Percentiles rank a stretch among this genome's conserved stretches.
phyloP scores from a whole-genome alignment of 2,329 filamentous ascomycete genomes.

The Ciborinia camelliae region DNA sequence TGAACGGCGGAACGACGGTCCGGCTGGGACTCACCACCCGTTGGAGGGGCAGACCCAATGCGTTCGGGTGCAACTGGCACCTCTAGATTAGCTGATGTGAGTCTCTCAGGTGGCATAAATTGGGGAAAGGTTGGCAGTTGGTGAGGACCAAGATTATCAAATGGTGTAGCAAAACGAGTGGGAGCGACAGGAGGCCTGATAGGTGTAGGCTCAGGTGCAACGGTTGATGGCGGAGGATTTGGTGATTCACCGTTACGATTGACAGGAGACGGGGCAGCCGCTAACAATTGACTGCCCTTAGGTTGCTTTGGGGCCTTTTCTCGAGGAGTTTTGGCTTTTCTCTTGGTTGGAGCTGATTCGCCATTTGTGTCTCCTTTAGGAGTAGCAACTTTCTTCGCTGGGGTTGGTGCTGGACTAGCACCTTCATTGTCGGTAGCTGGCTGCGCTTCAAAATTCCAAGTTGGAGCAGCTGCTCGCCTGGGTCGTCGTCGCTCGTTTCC shows the following conservation, averaged over 20 bases:
- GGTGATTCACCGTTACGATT: constrained; percentile 28
- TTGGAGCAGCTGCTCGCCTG: constrained; percentile 63
- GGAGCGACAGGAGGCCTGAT: constrained; percentile 23
- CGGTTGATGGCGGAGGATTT: constrained; percentile 21
- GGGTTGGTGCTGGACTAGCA: constrained; percentile 55
- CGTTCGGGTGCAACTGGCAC: constrained; percentile 33
- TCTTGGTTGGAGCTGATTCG: constrained; percentile 41
- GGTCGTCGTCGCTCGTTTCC: constrained; percentile 56
- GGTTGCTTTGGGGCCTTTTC: constrained; percentile 35
- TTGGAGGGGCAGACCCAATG: constrained; percentile 31
- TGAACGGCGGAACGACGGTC: constrained; percentile 32
- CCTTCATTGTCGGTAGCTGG: constrained; percentile 55
- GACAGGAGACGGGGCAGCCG: constrained; percentile 29
- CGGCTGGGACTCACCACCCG: constrained; percentile 29
- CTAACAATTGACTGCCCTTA: constrained; percentile 36
- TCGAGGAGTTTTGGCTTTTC: constrained; percentile 34
- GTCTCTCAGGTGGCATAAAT: constrained; percentile 28
- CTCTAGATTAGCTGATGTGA: constrained; percentile 27
- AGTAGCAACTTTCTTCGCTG: constrained; percentile 48
- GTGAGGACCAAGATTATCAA: constrained; percentile 25
- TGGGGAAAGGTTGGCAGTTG: constrained; percentile 25
- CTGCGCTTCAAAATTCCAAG: constrained; percentile 63
- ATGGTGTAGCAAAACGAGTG: constrained; percentile 29
- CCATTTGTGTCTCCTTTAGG: constrained; percentile 43
- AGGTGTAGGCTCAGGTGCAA: constrained; percentile 18